These are phyloP conservation scores for Epichloe uncinata DNA, from an alignment of 2,329 filamentous ascomycete genomes.

Conservation along the genomic window DNA sequence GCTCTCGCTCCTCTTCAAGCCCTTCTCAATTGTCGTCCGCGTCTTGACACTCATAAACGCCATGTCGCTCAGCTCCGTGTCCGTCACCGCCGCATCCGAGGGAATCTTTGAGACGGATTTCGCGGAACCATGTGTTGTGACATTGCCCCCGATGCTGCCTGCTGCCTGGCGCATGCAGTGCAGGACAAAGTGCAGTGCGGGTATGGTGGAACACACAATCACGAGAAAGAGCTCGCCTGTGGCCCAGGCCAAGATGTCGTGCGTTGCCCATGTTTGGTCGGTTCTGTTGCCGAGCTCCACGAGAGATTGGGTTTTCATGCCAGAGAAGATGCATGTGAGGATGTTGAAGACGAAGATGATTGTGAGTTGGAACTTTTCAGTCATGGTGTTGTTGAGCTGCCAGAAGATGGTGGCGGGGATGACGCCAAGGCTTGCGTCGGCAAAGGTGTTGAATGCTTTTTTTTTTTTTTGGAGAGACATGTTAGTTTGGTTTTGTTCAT, in stretches of 20 bases:
- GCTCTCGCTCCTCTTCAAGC: slow-evolving; percentile 1
- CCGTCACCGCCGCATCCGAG: neutral
- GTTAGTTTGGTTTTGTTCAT: neutral
- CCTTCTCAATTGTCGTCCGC: slow-evolving; percentile 9
- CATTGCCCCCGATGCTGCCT: slow-evolving; percentile 1
- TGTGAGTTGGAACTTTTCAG: slow-evolving; percentile 58
- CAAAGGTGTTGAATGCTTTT: slow-evolving; percentile 12
- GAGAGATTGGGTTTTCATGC: slow-evolving; percentile 13
- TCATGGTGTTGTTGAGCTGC: slow-evolving; percentile 66
- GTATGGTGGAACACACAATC: slow-evolving; percentile 12
- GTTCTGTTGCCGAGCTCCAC: slow-evolving; percentile 10
- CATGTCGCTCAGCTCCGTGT: slow-evolving; percentile 6
- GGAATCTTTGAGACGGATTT: neutral
- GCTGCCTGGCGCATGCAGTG: slow-evolving; percentile 5
- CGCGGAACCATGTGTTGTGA: neutral
- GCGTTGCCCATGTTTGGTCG: slow-evolving; percentile 12
- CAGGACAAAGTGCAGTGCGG: slow-evolving; percentile 9
- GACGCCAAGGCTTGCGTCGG: slow-evolving; percentile 12
- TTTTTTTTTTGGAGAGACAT: neutral
- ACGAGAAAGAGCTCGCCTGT: slow-evolving; percentile 13
- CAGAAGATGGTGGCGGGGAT: slow-evolving; percentile 30
- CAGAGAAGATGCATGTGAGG: slow-evolving; percentile 12
- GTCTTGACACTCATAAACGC: slow-evolving; percentile 8
- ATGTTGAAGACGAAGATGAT: slow-evolving; percentile 13
- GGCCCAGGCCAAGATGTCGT: slow-evolving; percentile 12